Base-by-base conservation (phyloP, 1,284 basidiomycete species). In the Pascua sp. region DNA sequence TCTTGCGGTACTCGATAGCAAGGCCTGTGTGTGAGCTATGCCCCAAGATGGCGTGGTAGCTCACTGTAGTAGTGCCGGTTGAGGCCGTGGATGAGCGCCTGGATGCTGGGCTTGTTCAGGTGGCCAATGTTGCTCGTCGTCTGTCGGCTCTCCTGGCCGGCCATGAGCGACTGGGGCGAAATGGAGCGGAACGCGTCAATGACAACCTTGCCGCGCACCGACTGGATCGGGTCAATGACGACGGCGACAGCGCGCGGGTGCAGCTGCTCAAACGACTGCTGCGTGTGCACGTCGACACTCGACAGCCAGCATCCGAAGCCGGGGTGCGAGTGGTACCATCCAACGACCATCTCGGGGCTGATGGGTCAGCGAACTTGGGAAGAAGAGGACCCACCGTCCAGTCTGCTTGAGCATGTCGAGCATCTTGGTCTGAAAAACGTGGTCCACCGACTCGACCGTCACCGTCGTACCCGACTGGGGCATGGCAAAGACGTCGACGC, bases 321-420 rank as follows among this genome's bases (percentile, higher is more conserved):
- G 53, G 96, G 96, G 81, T 99, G 96, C 49, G 96, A 98, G 78
- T 99, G 96, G 76, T 99, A 99, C 96, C 96, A 99, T 9, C 96
- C 96, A 0, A 99, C 96, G 11, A 98, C 96, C 86, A 90, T 93
- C 80, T 98, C 96, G 49, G 95, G 91, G 67, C 94, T 94, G 70
- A 7, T 7, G 36, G n/a, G 50, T 51, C 50, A 57, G 50, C n/a
- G n/a, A n/a, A n/a, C n/a, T n/a, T n/a, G n/a, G n/a, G n/a, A n/a
- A n/a, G n/a, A n/a, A n/a, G n/a, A n/a, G 2, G 42, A 76, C 86
- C 71, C 69, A 91, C 91, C 94, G 81, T 59, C 96, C 96, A 2
- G 96, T 99, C 81, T 98, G 96, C 79, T 98, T 98, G 69, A 99
- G 80, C 93, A 98, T 98, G 65, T 98, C 96, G 60, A 98, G 82